phyloP scores from a whole-genome alignment of 208 protist genomes.

The Trypanosoma melophagium region DNA sequence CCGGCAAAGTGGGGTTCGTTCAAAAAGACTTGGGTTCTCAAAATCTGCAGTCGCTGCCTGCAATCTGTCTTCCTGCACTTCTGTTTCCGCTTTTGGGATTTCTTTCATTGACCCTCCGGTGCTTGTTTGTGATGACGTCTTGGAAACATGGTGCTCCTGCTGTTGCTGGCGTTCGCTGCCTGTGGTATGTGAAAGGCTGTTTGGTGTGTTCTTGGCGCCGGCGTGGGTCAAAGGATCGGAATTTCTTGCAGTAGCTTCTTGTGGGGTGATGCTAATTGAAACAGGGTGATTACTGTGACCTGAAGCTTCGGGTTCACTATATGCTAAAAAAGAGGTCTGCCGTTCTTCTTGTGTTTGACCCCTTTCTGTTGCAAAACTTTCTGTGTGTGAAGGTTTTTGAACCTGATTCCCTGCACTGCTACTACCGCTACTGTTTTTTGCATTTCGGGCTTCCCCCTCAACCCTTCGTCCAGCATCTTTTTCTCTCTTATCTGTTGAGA shows the following conservation, averaged over 20 bases:
- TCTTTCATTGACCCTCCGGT: too few relatives aligned
- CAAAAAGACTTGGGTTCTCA: not conserved
- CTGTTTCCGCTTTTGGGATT: too few relatives aligned
- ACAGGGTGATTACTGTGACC: not conserved
- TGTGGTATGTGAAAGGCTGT: not conserved
- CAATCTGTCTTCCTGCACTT: too few relatives aligned
- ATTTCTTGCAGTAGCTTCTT: constrained; percentile 1
- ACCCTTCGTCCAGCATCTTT: not conserved
- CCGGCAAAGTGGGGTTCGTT: not conserved
- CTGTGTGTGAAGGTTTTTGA: not conserved
- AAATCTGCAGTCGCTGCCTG: not conserved
- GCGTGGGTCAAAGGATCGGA: not conserved
- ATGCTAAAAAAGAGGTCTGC: not conserved
- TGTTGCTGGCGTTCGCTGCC: too few relatives aligned
- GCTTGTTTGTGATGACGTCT: too few relatives aligned
- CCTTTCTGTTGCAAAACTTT: not conserved
- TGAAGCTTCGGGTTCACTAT: not conserved
- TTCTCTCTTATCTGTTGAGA: not conserved
- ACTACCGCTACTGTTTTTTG: not conserved
- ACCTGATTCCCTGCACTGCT: too few relatives aligned
- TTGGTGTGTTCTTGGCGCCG: not conserved
- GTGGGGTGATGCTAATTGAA: constrained; percentile 17
- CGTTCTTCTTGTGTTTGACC: too few relatives aligned
- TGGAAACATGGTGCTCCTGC: too few relatives aligned
- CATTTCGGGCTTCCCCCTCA: not conserved